These are phyloP conservation scores for Phytophthora tentaculata DNA, from an alignment of 352 stramenopile genomes.

Conservation along the genomic window DNA sequence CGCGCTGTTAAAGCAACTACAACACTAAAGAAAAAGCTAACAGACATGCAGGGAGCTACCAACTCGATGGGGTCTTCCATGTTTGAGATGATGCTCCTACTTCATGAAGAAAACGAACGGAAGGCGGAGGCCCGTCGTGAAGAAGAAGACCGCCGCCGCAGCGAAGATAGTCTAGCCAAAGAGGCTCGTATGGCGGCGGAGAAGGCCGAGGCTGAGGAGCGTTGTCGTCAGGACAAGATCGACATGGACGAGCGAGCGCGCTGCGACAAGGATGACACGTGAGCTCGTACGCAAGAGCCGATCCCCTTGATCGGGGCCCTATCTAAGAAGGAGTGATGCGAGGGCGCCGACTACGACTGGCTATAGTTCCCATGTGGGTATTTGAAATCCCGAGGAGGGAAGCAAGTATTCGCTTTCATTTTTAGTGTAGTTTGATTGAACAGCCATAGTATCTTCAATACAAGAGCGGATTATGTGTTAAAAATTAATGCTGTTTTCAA, in stretches of 20 bases:
- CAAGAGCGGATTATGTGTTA: too few relatives aligned
- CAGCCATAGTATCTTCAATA: too few relatives aligned
- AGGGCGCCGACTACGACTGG: not conserved
- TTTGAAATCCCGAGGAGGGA: too few relatives aligned
- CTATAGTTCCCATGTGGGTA: not conserved
- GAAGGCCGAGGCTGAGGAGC: not conserved
- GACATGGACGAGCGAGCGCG: not conserved
- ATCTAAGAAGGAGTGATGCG: not conserved
- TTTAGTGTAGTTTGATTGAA: too few relatives aligned
- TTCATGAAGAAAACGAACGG: constrained; percentile 6
- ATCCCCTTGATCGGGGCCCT: not conserved
- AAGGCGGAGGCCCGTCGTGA: not conserved
- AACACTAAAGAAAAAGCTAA: not conserved
- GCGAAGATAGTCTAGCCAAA: not conserved
- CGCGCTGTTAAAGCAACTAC: not conserved
- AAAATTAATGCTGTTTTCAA: too few relatives aligned
- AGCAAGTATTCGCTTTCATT: too few relatives aligned
- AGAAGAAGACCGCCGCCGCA: not conserved
- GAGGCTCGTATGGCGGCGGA: not conserved
- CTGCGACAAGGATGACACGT: not conserved
- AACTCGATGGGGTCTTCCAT: not conserved
- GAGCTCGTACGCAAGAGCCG: not conserved
- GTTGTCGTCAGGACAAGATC: not conserved
- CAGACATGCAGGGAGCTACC: not conserved
- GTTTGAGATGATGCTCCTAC: constrained; percentile 8